These are phyloP conservation scores for Mimosa bimucronata DNA, from an alignment of 306 rosid genomes.

Conservation along the genomic window DNA sequence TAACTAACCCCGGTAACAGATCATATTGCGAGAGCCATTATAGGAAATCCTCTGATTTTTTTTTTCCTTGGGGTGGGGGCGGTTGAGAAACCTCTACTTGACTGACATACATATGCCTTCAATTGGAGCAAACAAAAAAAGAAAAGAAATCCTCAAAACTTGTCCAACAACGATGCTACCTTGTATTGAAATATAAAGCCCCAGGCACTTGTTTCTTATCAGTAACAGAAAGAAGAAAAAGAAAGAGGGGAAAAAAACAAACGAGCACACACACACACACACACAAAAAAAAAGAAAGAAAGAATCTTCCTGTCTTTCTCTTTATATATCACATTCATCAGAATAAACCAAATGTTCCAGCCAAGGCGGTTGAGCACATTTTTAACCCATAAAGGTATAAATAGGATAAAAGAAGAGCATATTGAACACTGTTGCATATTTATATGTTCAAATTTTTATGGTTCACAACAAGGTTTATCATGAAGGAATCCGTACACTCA, in stretches of 20 bases:
- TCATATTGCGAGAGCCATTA: background rate
- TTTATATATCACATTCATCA: slow-evolving; percentile 12
- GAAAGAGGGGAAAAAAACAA: background rate
- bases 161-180: slow-evolving; percentile 30
- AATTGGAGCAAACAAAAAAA: background rate
- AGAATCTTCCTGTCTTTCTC: slow-evolving; percentile 28
- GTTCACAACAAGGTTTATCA: slow-evolving; percentile 24
- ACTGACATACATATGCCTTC: background rate
- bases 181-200: slow-evolving; percentile 37
- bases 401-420: background rate
- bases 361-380: slow-evolving; percentile 12
- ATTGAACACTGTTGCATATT: background rate
- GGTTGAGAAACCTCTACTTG: background rate
- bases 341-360: slow-evolving; percentile 7
- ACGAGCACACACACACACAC: background rate
- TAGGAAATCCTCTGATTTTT: background rate
- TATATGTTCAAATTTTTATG: slow-evolving; percentile 5
- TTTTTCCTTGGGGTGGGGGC: background rate
- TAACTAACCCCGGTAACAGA: slow-evolving; percentile 1
- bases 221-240: slow-evolving; percentile 20
- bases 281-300: too few species aligned
- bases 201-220: slow-evolving; percentile 15
- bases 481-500: slow-evolving; percentile 3
- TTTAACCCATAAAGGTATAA: background rate
- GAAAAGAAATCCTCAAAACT: slow-evolving; percentile 13